These are phyloP conservation scores for Pichia californica DNA, from an alignment of 805 yeast genomes.

Conservation along the genomic window DNA sequence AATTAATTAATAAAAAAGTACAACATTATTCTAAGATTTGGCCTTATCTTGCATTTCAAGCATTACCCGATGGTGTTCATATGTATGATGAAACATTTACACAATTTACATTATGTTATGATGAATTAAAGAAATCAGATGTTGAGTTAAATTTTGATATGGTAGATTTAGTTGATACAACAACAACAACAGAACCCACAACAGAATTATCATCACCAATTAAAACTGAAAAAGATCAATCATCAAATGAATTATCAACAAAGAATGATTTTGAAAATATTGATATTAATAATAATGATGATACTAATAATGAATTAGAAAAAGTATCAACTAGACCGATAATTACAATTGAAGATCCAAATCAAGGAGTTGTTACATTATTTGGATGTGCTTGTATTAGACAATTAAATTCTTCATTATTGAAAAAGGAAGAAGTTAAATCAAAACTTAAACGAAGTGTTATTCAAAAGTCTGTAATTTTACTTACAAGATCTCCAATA, in stretches of 20 bases:
- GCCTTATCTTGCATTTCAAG: slow-evolving; percentile 90
- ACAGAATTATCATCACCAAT: too few species aligned
- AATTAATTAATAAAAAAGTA: slow-evolving; percentile 23
- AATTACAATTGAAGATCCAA: slow-evolving; percentile 13
- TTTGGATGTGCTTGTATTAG: slow-evolving; percentile 94
- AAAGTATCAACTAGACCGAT: not conserved
- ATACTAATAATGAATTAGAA: not conserved
- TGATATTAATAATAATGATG: not conserved
- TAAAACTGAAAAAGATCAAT: not conserved
- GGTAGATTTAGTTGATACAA: not conserved
- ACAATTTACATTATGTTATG: slow-evolving; percentile 76
- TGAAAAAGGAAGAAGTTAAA: slow-evolving; percentile 33
- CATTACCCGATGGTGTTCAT: slow-evolving; percentile 94
- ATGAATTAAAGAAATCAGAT: slow-evolving; percentile 41
- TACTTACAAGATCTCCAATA: slow-evolving; percentile 75
- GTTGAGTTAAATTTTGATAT: slow-evolving; percentile 36
- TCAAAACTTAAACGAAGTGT: slow-evolving; percentile 48
- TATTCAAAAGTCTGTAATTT: slow-evolving; percentile 86
- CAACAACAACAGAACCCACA: too few species aligned
- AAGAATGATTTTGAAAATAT: not conserved
- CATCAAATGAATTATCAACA: not conserved
- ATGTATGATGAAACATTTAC: slow-evolving; percentile 89
- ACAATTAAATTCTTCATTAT: slow-evolving; percentile 61
- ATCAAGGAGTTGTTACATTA: slow-evolving; percentile 49
- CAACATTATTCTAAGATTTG: slow-evolving; percentile 43